Evolutionary conservation across 371 early-diverging fungal genomes (phyloP), one percentile per base, ranked within the genome.

Genomic region (Coemansia sp.): DNA sequence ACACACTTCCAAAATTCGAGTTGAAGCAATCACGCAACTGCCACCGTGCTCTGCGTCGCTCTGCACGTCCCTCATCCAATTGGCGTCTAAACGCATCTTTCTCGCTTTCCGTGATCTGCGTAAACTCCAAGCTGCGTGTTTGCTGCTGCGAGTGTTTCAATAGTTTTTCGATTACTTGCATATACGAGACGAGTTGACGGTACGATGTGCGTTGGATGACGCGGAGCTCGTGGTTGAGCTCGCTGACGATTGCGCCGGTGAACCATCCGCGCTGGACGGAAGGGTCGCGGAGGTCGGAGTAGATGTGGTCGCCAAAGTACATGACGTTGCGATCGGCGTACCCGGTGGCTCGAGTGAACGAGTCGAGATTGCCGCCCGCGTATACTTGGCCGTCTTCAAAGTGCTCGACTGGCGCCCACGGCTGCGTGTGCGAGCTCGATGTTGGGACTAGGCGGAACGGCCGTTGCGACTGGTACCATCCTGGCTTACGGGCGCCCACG

Each of bases 241-340:
- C 90, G 60, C 82, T 82, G 33, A 89, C 84, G 42, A 89, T 89
- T 0, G 87, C 88, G 5, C 88, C 90, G 52, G 88, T 89, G n/a
- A 82, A 83, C 90, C 90, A 89, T 1, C 90, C 88, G 72, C 86
- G 83, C 64, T 89, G 87, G 16, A 85, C 72, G 0, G 86, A 83
- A 4, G 90, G 87, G 57, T 87, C 88, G 30, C 84, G 82, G 12
- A 89, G 71, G 64, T 89, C 90, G 18, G 87, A 88, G 69, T 85
- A 89, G 3, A 88, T 74, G 67, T 88, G 88, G 67, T 89, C 89
- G 50, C 89, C 89, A 72, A 89, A 83, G 68, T 89, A 89, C 30
- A 89, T 71, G 6, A 88, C 87, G 62, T 79, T 85, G 67, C 85
- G 85, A 16, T 88, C 83, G 14, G 80, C 82, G 82, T 86, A 88